phyloP scores from a whole-genome alignment of 495 filamentous ascomycete species.

The Hyaloscypha variabilis region DNA sequence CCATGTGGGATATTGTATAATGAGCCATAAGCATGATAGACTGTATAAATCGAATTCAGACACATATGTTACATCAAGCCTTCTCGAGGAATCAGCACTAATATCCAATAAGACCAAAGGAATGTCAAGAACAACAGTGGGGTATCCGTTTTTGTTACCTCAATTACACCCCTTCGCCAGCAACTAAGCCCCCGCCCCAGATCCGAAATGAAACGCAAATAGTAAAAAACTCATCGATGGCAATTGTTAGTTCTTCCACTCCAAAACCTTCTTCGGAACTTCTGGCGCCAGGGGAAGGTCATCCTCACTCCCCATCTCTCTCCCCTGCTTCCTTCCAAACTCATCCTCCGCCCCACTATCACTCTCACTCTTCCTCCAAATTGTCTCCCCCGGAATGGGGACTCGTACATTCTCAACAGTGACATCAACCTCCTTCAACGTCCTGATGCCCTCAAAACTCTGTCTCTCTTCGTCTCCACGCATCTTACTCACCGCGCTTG shows the following conservation, averaged over 20 bases:
- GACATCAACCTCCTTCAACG: slow-evolving; percentile 7
- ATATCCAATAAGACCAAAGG: background rate
- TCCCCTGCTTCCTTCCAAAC: background rate
- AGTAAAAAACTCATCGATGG: background rate
- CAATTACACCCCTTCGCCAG: background rate
- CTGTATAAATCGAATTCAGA: background rate
- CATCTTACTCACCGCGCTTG: background rate
- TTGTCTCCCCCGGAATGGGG: background rate
- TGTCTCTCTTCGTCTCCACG: background rate
- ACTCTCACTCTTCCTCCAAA: slow-evolving; percentile 9
- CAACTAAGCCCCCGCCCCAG: background rate
- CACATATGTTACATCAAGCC: background rate
- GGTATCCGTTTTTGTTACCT: background rate
- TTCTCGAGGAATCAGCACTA: background rate
- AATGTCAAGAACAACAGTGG: background rate
- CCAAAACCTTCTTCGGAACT: background rate
- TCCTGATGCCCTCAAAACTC: slow-evolving; percentile 2
- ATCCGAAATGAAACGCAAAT: background rate
- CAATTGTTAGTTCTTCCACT: background rate
- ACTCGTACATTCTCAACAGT: background rate
- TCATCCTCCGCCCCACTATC: slow-evolving; percentile 4
- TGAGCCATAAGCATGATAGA: background rate
- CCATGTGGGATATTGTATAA: background rate
- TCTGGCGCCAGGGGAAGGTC: slow-evolving; percentile 11
- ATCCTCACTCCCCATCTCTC: slow-evolving; percentile 9